Conservation (phyloP, 78 protist species). For the Tieghemostelium lacteum region DNA sequence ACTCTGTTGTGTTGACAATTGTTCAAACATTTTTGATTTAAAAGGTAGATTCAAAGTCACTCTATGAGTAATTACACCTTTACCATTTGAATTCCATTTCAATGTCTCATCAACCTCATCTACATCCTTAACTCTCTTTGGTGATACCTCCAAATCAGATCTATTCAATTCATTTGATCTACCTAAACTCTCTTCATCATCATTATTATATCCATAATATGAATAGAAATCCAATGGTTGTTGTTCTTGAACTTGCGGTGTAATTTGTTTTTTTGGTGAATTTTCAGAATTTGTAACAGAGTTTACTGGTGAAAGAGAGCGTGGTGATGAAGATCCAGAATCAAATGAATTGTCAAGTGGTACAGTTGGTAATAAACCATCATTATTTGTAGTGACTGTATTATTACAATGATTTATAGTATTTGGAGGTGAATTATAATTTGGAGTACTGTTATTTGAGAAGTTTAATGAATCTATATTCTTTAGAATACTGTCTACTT, state of each 20-base stretch:
- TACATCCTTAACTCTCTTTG: not conserved
- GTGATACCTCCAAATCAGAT: not conserved
- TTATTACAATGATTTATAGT: not conserved
- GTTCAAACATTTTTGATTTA: constrained; percentile 39
- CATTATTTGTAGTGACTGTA: not conserved
- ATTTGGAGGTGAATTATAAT: not conserved
- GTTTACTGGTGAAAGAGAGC: not conserved
- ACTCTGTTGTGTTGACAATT: constrained; percentile 37
- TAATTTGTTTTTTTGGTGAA: not conserved
- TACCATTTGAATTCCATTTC: not conserved
- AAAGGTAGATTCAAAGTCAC: constrained; percentile 9
- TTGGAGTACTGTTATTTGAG: not conserved
- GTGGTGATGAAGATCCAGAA: not conserved
- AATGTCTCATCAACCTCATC: not conserved
- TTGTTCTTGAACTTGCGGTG: not conserved
- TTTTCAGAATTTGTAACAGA: not conserved
- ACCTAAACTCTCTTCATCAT: not conserved
- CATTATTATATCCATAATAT: not conserved
- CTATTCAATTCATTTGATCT: not conserved
- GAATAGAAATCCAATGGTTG: not conserved
- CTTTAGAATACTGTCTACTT: constrained; percentile 31
- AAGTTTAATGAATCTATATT: not conserved
- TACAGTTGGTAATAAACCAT: not conserved
- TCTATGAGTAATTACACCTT: no score
- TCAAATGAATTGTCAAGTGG: not conserved